These are phyloP conservation scores for Morella rubra DNA, from an alignment of 306 rosid species.

Conservation along the genomic window DNA sequence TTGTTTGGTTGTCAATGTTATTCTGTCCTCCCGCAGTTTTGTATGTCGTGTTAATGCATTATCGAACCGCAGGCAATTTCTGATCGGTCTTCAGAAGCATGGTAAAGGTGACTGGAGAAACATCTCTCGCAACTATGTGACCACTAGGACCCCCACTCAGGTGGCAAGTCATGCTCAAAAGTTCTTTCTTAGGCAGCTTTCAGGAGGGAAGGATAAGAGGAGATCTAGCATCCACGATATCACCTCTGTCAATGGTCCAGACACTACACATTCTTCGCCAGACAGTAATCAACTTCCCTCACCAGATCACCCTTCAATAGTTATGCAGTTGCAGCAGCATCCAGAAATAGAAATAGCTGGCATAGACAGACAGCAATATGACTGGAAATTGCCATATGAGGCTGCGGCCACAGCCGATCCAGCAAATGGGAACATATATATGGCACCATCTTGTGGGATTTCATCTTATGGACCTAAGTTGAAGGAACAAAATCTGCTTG, in stretches of 20 bases:
- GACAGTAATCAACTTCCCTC: slow-evolving; percentile 41
- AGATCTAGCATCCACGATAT: slow-evolving; percentile 96
- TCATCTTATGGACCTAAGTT: slow-evolving; percentile 50
- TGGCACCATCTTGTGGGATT: slow-evolving; percentile 51
- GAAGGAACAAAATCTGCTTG: slow-evolving; percentile 49
- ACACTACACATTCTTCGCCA: slow-evolving; percentile 41
- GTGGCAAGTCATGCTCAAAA: slow-evolving; percentile 97
- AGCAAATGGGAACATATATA: slow-evolving; percentile 42
- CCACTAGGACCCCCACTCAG: slow-evolving; percentile 89
- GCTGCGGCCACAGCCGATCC: slow-evolving; percentile 40
- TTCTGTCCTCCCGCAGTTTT: slow-evolving; percentile 11
- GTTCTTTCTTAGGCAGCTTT: slow-evolving; percentile 69
- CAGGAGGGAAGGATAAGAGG: slow-evolving; percentile 84
- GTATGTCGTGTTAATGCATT: slow-evolving; percentile 14
- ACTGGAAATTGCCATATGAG: slow-evolving; percentile 45
- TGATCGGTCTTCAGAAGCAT: slow-evolving; percentile 85
- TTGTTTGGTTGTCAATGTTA: background rate
- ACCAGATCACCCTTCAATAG: slow-evolving; percentile 29
- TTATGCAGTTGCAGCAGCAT: slow-evolving; percentile 41
- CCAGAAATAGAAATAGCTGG: slow-evolving; percentile 23
- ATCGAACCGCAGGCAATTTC: slow-evolving; percentile 59
- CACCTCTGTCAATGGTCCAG: slow-evolving; percentile 67
- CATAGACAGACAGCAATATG: slow-evolving; percentile 49
- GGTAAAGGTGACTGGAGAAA: slow-evolving; percentile 98
- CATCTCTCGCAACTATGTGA: slow-evolving; percentile 77